Percentiles rank a stretch among this genome's conserved stretches.
These are phyloP conservation scores for Bolboschoenoplectus hybrid DNA, from an alignment of 202 grass and related monocot genomes.

Conservation along the genomic window DNA sequence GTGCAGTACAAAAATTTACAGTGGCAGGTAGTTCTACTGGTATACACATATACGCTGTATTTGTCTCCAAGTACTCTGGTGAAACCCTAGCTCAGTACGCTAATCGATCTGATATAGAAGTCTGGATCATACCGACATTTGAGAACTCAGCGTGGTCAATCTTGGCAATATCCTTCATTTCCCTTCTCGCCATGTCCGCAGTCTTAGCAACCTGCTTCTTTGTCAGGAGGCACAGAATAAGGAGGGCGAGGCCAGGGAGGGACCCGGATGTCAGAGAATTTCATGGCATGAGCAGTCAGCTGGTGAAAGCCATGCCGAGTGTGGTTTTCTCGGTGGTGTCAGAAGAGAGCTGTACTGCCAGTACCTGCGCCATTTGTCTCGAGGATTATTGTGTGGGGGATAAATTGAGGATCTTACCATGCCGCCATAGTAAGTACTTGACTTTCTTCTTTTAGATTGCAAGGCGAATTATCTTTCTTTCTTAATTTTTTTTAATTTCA, in stretches of 20 bases:
- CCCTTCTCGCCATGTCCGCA: slow-evolving; percentile 86
- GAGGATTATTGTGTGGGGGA: slow-evolving; percentile 87
- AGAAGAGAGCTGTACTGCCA: slow-evolving; percentile 87
- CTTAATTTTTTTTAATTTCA: background rate
- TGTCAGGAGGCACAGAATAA: slow-evolving; percentile 81
- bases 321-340: slow-evolving; percentile 76
- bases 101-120: slow-evolving; percentile 60
- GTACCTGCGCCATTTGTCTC: slow-evolving; percentile 87
- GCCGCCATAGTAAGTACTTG: slow-evolving; percentile 43
- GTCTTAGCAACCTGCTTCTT: slow-evolving; percentile 95
- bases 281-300: slow-evolving; percentile 85
- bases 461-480: background rate
- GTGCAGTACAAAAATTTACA: slow-evolving; percentile 45
- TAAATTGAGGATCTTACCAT: slow-evolving; percentile 81
- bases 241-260: slow-evolving; percentile 51
- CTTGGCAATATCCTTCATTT: slow-evolving; percentile 94
- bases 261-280: slow-evolving; percentile 60
- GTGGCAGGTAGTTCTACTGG: slow-evolving; percentile 90
- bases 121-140: slow-evolving; percentile 83
- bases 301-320: slow-evolving; percentile 91
- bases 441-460: background rate
- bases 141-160: slow-evolving; percentile 90
- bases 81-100: slow-evolving; percentile 71
- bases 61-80: slow-evolving; percentile 75
- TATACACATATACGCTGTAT: slow-evolving; percentile 75